phyloP scores from a whole-genome alignment of 345 rosid species.

The Hibiscus trionum region DNA sequence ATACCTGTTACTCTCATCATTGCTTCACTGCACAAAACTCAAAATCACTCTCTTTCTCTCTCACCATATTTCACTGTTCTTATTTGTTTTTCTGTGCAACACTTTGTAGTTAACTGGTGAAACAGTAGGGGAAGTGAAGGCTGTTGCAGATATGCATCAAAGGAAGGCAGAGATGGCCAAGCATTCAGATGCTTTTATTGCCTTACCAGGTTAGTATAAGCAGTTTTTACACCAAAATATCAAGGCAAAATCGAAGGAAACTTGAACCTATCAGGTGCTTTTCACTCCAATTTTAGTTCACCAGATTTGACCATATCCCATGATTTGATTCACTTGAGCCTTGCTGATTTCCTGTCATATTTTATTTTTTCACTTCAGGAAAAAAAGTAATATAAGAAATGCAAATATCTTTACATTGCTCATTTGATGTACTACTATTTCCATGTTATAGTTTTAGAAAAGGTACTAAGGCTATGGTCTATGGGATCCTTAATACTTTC shows the following conservation, averaged over 20 bases:
- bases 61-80: slow-evolving; percentile 6
- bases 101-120: slow-evolving; percentile 90
- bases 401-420: neutral
- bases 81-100: slow-evolving; percentile 21
- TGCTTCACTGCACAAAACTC: slow-evolving; percentile 41
- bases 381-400: neutral
- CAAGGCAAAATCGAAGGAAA: slow-evolving; percentile 17
- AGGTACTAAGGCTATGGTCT: too few species aligned
- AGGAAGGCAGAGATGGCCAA: slow-evolving; percentile 99
- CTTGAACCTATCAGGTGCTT: slow-evolving; percentile 17
- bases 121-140: slow-evolving; percentile 99
- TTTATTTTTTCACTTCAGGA: neutral
- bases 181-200: slow-evolving; percentile 99
- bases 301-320: slow-evolving; percentile 10
- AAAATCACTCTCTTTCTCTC: slow-evolving; percentile 13
- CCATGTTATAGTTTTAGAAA: slow-evolving; percentile 27
- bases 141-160: slow-evolving; percentile 99
- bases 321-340: slow-evolving; percentile 12
- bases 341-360: slow-evolving; percentile 7
- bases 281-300: slow-evolving; percentile 9
- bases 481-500: slow-evolving; percentile 20
- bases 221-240: slow-evolving; percentile 17
- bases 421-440: slow-evolving; percentile 3
- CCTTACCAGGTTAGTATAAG: slow-evolving; percentile 62
- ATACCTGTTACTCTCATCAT: slow-evolving; percentile 44